phyloP scores from a whole-genome alignment of 2,329 filamentous ascomycete species.

The Lasiodiplodia hormozganensis region DNA sequence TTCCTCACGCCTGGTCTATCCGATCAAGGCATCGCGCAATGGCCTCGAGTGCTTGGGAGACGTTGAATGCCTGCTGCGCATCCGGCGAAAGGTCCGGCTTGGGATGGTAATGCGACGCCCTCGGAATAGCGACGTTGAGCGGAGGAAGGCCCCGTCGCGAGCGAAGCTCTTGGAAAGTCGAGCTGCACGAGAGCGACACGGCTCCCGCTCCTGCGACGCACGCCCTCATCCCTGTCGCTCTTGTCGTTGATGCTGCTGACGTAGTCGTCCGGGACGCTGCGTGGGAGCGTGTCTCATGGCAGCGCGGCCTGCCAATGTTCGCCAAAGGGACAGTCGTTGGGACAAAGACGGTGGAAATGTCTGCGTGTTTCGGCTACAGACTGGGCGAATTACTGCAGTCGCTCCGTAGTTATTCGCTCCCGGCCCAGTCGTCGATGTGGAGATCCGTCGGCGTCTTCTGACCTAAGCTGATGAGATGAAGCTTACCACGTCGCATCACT shows the following conservation, averaged over 20 bases:
- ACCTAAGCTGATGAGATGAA: slow-evolving; percentile 26
- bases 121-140: slow-evolving; percentile 16
- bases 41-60: slow-evolving; percentile 20
- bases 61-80: slow-evolving; percentile 17
- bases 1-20: slow-evolving; percentile 15
- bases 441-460: slow-evolving; percentile 4
- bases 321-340: not conserved
- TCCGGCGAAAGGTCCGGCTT: slow-evolving; percentile 9
- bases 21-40: slow-evolving; percentile 22
- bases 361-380: not conserved
- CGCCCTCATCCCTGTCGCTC: not conserved
- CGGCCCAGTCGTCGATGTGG: not conserved
- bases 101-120: not conserved
- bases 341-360: not conserved
- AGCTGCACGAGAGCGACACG: not conserved
- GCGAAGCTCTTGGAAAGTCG: slow-evolving; percentile 10
- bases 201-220: not conserved
- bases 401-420: not conserved
- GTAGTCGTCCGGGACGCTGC: not conserved
- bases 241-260: not conserved
- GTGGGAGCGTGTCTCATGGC: slow-evolving; percentile 4
- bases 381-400: not conserved
- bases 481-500: slow-evolving; percentile 20
- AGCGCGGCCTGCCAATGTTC: slow-evolving; percentile 11
- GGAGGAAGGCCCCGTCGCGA: slow-evolving; percentile 15